phyloP scores from a whole-genome alignment of 2,329 filamentous ascomycete genomes.

The Scedosporium minutisporum region DNA sequence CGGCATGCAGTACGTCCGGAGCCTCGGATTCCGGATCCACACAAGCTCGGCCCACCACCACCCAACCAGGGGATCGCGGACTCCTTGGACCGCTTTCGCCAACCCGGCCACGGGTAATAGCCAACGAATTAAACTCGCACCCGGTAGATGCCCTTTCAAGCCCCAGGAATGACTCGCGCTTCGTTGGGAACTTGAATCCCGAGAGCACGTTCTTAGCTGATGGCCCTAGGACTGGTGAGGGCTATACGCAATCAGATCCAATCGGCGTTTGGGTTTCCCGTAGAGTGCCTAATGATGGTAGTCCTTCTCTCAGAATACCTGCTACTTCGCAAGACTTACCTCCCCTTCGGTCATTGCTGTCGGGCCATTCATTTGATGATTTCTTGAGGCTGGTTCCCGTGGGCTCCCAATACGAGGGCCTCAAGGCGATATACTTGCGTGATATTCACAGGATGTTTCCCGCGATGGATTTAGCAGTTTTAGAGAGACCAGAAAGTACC shows the following conservation, averaged over 20 bases:
- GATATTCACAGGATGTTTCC: constrained; percentile 6
- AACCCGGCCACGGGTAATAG: neutral
- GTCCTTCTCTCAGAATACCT: neutral
- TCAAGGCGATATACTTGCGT: constrained; percentile 5
- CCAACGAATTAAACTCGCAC: neutral
- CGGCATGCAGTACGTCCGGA: neutral
- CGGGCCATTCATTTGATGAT: neutral
- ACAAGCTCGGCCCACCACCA: no score
- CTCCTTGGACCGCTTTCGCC: neutral
- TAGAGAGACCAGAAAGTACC: neutral
- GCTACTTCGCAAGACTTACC: neutral
- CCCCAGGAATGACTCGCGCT: constrained; percentile 7
- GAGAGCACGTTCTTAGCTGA: constrained; percentile 13
- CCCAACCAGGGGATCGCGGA: no score
- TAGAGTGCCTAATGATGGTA: neutral
- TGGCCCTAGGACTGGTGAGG: constrained; percentile 3
- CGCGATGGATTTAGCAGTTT: neutral
- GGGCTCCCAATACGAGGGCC: neutral
- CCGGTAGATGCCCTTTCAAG: neutral
- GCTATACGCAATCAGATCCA: constrained; percentile 9
- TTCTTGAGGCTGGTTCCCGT: neutral
- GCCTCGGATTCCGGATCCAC: neutral
- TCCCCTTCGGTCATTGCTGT: neutral
- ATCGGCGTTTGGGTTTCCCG: constrained; percentile 12
- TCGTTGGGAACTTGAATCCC: constrained; percentile 13